These are phyloP conservation scores for Rhinocladiella mackenziei DNA, from an alignment of 2,329 filamentous ascomycete species.

Conservation along the genomic window DNA sequence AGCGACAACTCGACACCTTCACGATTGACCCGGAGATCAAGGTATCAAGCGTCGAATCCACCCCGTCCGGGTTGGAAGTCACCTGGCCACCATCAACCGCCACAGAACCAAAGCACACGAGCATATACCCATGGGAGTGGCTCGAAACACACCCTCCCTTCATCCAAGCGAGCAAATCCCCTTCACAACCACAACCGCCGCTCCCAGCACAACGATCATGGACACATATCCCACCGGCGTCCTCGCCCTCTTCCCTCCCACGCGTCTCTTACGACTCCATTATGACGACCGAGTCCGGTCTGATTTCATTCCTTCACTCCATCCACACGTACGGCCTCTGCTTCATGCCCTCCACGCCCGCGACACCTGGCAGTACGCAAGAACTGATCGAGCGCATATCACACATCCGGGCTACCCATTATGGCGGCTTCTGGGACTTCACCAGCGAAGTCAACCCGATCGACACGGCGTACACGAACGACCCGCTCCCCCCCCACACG, in stretches of 20 bases:
- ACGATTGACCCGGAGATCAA: constrained; percentile 44
- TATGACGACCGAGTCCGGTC: too few relatives aligned
- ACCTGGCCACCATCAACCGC: constrained; percentile 13
- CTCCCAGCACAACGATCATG: constrained; percentile 13
- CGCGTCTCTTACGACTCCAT: constrained; percentile 57
- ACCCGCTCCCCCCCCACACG: constrained; percentile 78
- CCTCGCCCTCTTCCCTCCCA: constrained; percentile 8
- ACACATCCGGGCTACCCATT: constrained; percentile 86
- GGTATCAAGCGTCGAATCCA: constrained; percentile 8
- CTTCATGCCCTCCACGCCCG: constrained; percentile 26
- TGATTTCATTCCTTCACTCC: too few relatives aligned
- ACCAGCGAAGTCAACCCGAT: constrained; percentile 81
- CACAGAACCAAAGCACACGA: constrained; percentile 56
- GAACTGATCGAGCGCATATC: constrained; percentile 74
- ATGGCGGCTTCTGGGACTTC: constrained; percentile 85
- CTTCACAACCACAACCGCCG: not conserved
- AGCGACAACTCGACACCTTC: constrained; percentile 66
- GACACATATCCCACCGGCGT: constrained; percentile 14
- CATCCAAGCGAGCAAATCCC: constrained; percentile 29
- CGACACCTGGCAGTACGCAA: constrained; percentile 51
- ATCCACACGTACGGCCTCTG: constrained; percentile 44
- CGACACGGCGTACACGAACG: constrained; percentile 86
- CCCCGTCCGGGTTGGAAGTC: constrained; percentile 19
- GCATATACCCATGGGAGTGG: constrained; percentile 63
- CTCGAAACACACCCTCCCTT: constrained; percentile 46